Base-by-base conservation (phyloP, 1,284 basidiomycete genomes). In the Sporisorium reilianum region DNA sequence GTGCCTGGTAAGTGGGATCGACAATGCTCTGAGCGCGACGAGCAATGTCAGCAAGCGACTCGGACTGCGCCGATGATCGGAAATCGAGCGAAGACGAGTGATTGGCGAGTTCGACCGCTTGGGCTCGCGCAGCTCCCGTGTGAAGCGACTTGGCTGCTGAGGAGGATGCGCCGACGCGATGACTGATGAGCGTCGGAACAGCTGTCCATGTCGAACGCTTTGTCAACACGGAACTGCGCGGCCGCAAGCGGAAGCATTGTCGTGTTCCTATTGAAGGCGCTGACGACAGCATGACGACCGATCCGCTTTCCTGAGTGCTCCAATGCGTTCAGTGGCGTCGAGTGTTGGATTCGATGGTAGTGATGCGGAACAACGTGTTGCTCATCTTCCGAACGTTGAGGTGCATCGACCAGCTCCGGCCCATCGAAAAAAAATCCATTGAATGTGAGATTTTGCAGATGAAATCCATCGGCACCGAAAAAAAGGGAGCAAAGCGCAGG, bases 391-490 rank as follows among this genome's bases (percentile, higher is more conserved):
- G 32, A 34, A 45, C 25, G 54, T 44, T 16, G 14, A 40, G 16
- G 34, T 36, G 50, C 34, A 26, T 42, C 51, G 51, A 28, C 25
- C 52, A 26, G 10, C 25, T 20, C 26, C 26, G 12, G 28, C 28
- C 28, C 28, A 5, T 30, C n/a, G 23, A 3, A 10, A 9, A 11
- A 25, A 55, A 30, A 22, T 38, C 3, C 23, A 12, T 12, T 11
- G 1, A 25, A 28, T 64, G 63, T 64, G 45, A 64, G 63, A 64
- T 64, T 25, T 12, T n/a, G 11, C 3, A 4, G 6, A n/a, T n/a
- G 12, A 26, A 36, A 25, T 18, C 20, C 7, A 36, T 68, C 65
- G 65, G 65, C 42, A 59, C 65, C 65, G 65, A 68, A 52, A 45
- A 41, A 28, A 34, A 32, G 9, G 28, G 10, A n/a, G 20, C 38